Conservation (phyloP, 2,329 filamentous ascomycete species). For the Arthrobotrys conoides region DNA sequence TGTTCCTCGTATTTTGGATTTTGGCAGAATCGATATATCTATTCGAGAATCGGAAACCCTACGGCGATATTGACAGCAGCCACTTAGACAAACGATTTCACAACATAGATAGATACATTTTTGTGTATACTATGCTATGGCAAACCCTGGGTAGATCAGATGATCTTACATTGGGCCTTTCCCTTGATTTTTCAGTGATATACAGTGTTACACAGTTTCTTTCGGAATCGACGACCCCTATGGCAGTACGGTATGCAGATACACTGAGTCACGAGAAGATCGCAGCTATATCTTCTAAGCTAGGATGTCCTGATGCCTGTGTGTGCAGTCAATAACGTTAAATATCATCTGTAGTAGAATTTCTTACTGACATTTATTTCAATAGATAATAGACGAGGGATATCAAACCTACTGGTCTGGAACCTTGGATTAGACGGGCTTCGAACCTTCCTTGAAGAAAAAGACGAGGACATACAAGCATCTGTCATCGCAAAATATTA, state of each 20-base stretch:
- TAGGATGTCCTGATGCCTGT: constrained; percentile 27
- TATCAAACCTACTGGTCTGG: constrained; percentile 38
- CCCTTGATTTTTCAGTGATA: neutral
- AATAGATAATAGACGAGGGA: constrained; percentile 27
- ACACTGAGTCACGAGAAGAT: neutral
- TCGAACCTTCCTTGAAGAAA: neutral
- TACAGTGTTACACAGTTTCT: neutral
- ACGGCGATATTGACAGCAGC: neutral
- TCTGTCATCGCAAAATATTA: constrained; percentile 18
- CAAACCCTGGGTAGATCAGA: neutral
- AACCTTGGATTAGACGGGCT: constrained; percentile 23
- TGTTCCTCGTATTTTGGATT: constrained; percentile 23
- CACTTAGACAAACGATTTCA: neutral
- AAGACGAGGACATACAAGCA: neutral
- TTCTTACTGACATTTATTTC: neutral
- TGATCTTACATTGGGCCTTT: neutral
- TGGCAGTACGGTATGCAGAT: constrained; percentile 2
- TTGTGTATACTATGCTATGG: neutral
- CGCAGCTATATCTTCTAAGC: neutral
- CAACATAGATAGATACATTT: neutral
- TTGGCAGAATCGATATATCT: constrained; percentile 26
- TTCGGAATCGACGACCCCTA: neutral
- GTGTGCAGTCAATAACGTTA: neutral
- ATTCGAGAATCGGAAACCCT: neutral
- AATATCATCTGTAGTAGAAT: neutral